Evolutionary conservation across 2,329 filamentous ascomycete genomes (phyloP), one percentile per base, ranked within the genome.

Genomic region (Claviceps sp.): DNA sequence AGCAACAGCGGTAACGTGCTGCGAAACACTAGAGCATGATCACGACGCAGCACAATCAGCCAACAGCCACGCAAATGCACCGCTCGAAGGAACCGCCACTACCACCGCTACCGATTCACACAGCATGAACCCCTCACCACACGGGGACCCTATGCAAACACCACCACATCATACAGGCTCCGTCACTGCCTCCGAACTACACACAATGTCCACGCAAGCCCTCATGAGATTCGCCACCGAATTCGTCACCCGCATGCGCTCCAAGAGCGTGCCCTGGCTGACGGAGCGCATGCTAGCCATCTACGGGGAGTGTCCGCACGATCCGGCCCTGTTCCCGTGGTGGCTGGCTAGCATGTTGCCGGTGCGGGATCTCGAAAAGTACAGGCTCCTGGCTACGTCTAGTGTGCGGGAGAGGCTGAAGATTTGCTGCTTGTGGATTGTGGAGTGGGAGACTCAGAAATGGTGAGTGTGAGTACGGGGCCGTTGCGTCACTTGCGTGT

Each of bases 331-430:
- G 1, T 93, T 95, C 58, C 86, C 89, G 0, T 95, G 89, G 76
- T 96, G 90, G 90, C 85, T 95, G 58, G 89, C 86, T 9, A 87
- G 81, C 61, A 82, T 93, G 20, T 67, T 95, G 13, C 88, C 88
- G 0, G 81, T 93, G 40, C 76, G 78, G 14, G 86, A 93, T 26
- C 71, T 81, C 30, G 85, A 93, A 60, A 94, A 91, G 63, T 94
- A 95, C 58, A 74, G 77, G 13, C 70, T 96, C 20, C 69, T 96
- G 14, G 74, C 74, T 13, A 85, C 84, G 5, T 82, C 75, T 3
- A 91, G 86, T 58, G 88, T 95, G 4, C 75, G 90, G 54, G 82
- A 89, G 61, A 74, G 90, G 52, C 67, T 95, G 52, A 94, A 95
- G 70, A 84, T 95, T 48, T 88, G 86, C 55, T 86, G 84, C 49